Percentiles rank a stretch among this genome's conserved stretches.
These are phyloP conservation scores for Periconia sp. DNA, from an alignment of 2,329 filamentous ascomycete species.

Conservation along the genomic window DNA sequence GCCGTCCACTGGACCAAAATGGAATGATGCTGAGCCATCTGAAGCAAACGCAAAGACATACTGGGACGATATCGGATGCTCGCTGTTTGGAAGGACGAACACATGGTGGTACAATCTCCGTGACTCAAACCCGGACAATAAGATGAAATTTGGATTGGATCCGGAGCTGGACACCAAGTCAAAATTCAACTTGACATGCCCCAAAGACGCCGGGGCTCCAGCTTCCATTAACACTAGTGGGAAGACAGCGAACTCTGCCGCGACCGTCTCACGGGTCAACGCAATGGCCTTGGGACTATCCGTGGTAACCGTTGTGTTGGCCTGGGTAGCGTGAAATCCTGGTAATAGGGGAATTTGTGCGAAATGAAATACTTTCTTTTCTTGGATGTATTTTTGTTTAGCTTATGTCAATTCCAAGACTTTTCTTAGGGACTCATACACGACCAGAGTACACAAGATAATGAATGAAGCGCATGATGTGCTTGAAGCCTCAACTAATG, in stretches of 20 bases:
- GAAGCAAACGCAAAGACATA: constrained; percentile 38
- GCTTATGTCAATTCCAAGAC: too few species aligned
- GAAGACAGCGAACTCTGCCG: constrained; percentile 14
- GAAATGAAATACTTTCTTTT: background rate
- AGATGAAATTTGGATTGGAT: constrained; percentile 64
- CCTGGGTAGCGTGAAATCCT: constrained; percentile 29
- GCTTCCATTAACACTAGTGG: background rate
- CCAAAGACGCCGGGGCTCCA: constrained; percentile 4
- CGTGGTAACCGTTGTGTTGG: constrained; percentile 30
- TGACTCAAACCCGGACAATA: constrained; percentile 61
- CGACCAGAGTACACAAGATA: too few species aligned
- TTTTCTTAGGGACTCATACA: too few species aligned
- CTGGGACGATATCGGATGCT: constrained; percentile 43
- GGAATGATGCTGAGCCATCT: constrained; percentile 33
- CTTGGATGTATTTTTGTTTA: background rate
- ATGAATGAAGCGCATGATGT: too few species aligned
- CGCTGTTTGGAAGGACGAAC: constrained; percentile 39
- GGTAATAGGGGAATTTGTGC: background rate
- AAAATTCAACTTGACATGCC: constrained; percentile 61
- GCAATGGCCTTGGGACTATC: constrained; percentile 32
- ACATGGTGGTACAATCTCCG: constrained; percentile 45
- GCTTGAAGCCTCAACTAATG: too few species aligned
- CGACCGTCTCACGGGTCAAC: constrained; percentile 23
- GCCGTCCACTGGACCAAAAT: constrained; percentile 39
- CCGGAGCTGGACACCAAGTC: constrained; percentile 60